These are phyloP conservation scores for Dendrobium nobile DNA, from an alignment of 106 monocot genomes.

Conservation along the genomic window DNA sequence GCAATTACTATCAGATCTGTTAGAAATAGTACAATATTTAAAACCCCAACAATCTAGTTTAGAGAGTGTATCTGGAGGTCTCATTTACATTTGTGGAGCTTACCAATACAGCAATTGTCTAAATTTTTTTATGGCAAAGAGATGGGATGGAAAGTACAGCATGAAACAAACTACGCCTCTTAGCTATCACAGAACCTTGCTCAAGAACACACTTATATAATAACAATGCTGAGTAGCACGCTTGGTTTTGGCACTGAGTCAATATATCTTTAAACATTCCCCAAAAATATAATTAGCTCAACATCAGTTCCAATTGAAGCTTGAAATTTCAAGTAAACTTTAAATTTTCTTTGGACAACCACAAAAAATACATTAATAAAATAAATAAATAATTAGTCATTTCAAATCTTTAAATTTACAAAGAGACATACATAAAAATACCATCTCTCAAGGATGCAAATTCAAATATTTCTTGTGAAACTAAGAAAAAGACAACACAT, in stretches of 20 bases:
- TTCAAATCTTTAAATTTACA: not conserved
- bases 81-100: too few species aligned
- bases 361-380: not conserved
- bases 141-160: not conserved
- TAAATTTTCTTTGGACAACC: not conserved
- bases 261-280: not conserved
- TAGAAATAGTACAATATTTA: too few species aligned
- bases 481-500: not conserved
- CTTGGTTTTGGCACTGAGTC: not conserved
- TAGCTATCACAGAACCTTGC: not conserved
- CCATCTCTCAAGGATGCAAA: not conserved
- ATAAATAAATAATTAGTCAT: not conserved
- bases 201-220: not conserved
- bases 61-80: too few species aligned
- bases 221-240: not conserved
- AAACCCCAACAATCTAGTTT: too few species aligned
- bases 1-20: too few species aligned
- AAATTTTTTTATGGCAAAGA: not conserved
- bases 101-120: too few species aligned
- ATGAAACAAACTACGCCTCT: not conserved
- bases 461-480: not conserved
- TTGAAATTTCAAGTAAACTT: not conserved
- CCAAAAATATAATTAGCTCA: not conserved
- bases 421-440: not conserved
- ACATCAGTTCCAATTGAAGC: not conserved